Base-by-base conservation (phyloP, 371 early-diverging fungal species). In the Mortierella sp. region DNA sequence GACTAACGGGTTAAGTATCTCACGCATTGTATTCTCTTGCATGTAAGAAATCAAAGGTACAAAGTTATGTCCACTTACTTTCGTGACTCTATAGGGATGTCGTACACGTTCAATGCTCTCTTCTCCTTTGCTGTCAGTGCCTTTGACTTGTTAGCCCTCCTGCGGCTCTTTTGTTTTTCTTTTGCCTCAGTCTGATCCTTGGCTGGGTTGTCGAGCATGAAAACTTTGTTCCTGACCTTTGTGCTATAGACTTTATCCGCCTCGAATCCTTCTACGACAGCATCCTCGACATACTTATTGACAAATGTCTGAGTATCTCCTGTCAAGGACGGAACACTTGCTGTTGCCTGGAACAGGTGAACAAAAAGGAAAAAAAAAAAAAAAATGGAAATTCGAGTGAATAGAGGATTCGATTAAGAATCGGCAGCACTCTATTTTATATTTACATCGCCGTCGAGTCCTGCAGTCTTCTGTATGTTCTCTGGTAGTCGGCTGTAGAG, bases 111-210 rank as follows among this genome's bases (percentile, higher is more conserved):
- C 24, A 91, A 55, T 22, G 70, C 65, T 24, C 91, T 88, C 47
- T 88, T 87, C 65, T 94, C 91, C 66, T 86, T 87, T 4, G 93
- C 87, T 38, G 86, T 92, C 64, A 96, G 65, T 19, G 74, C 72
- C 74, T 67, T 85, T 75, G 76, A 85, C 86, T 79, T 65, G 80
- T 77, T 77, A 76, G 64, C 61, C 57, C 69, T 65, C 77, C 58
- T 63, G 55, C 70, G 79, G 59, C 48, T 47, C 74, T 57, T 58
- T 58, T 61, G 55, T 66, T 55, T 69, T 33, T 47, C 83, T 63
- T 62, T 77, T 48, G 48, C 65, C 8, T 57, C 69, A 9, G 47
- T 64, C 43, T 63, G 61, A 22, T 63, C 68, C 52, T 67, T 79
- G 58, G 57, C 16, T n/a, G 84, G 86, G 73, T 87, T 88, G 50